Conservation (phyloP, 2,329 filamentous ascomycete species). For the Paraconiothyrium sp. region DNA sequence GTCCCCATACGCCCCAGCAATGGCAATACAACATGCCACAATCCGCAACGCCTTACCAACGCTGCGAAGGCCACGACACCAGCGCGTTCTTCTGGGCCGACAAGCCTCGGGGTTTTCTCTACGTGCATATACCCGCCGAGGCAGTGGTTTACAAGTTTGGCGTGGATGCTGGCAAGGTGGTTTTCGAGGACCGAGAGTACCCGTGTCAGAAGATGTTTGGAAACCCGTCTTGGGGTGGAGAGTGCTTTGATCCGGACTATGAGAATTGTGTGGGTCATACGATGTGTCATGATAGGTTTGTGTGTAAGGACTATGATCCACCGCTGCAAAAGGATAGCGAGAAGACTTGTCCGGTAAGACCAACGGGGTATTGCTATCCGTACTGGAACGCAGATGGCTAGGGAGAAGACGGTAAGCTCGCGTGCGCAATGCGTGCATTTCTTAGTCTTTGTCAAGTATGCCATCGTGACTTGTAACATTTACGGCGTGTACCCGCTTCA, state of each 20-base stretch:
- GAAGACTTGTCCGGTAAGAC: not conserved
- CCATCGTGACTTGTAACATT: not conserved
- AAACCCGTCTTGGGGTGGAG: not conserved
- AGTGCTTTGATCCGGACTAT: not conserved
- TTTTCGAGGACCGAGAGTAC: constrained; percentile 5
- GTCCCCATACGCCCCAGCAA: constrained; percentile 6
- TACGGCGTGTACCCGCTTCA: constrained; percentile 18
- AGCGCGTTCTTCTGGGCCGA: constrained; percentile 11
- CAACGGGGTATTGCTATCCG: constrained; percentile 3
- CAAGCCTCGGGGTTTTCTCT: not conserved
- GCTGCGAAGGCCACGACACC: constrained; percentile 11
- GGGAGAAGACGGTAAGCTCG: not conserved
- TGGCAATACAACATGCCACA: constrained; percentile 11
- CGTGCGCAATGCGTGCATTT: not conserved
- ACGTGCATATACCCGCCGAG: constrained; percentile 7
- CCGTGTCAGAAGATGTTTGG: constrained; percentile 12
- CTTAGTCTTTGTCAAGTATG: not conserved
- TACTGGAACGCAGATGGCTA: constrained; percentile 9
- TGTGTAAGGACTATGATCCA: constrained; percentile 6
- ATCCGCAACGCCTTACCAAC: constrained; percentile 6
- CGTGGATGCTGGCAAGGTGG: constrained; percentile 7
- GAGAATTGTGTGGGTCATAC: constrained; percentile 7
- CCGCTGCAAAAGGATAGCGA: constrained; percentile 5
- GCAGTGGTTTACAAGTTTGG: constrained; percentile 9
- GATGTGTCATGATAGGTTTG: constrained; percentile 9